Percentiles rank a stretch among this genome's conserved stretches.
These are phyloP conservation scores for Amanita polypyramis DNA, from an alignment of 768 basidiomycete genomes.

Conservation along the genomic window DNA sequence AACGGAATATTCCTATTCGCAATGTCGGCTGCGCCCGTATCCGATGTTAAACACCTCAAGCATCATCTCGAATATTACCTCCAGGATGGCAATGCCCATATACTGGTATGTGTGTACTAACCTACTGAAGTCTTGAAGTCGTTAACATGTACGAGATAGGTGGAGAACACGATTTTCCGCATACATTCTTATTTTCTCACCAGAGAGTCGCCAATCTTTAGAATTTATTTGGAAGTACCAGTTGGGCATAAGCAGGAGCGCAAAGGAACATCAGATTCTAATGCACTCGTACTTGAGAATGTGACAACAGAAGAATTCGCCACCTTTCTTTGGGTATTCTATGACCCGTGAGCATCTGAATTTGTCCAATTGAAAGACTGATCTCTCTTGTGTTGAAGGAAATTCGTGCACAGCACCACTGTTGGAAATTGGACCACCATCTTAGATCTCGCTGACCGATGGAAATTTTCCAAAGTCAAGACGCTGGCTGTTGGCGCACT, in stretches of 20 bases:
- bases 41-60: conserved; percentile 11
- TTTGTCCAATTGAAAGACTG: conserved; percentile 35
- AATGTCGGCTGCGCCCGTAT: background rate
- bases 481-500: background rate
- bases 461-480: conserved; percentile 24
- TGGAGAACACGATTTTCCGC: conserved; percentile 43
- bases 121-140: background rate
- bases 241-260: conserved; percentile 19
- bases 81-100: conserved; percentile 39
- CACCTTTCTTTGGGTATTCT: conserved; percentile 43
- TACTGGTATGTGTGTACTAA: conserved; percentile 36
- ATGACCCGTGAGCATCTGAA: conserved; percentile 34
- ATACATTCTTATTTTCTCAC: conserved; percentile 55
- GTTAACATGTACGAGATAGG: conserved; percentile 22
- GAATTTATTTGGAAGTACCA: conserved; percentile 20
- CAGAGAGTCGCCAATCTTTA: conserved; percentile 46
- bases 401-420: conserved; percentile 22
- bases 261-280: conserved; percentile 27
- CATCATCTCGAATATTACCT: conserved; percentile 37
- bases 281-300: conserved; percentile 30
- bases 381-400: conserved; percentile 36
- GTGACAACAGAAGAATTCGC: conserved; percentile 30
- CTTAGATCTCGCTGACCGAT: conserved; percentile 38
- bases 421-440: conserved; percentile 45
- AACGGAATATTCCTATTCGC: background rate